phyloP scores from a whole-genome alignment of 2,329 filamentous ascomycete genomes.

The Blumeria graminis region DNA sequence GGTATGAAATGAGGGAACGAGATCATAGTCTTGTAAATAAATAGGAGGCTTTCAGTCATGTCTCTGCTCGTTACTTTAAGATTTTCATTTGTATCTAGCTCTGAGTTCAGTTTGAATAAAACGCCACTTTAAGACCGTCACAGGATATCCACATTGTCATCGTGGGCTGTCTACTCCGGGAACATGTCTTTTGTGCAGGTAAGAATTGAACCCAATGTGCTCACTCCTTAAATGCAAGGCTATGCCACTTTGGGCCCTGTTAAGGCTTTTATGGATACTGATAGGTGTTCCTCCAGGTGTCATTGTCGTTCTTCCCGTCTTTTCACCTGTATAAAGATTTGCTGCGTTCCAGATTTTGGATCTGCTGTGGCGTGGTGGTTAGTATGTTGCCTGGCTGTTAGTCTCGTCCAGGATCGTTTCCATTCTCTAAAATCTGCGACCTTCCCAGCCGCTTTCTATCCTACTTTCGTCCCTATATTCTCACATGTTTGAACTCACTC shows the following conservation, averaged over 20 bases:
- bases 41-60: too few species aligned
- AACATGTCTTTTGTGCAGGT: neutral
- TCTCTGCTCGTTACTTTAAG: too few species aligned
- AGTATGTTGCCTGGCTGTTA: neutral
- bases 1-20: too few species aligned
- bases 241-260: neutral
- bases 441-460: neutral
- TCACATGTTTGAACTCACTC: neutral
- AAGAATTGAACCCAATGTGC: slow-evolving; percentile 1
- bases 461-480: too few species aligned
- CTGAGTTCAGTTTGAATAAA: too few species aligned
- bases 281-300: neutral
- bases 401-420: neutral
- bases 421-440: neutral
- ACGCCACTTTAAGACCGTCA: too few species aligned
- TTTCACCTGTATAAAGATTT: neutral
- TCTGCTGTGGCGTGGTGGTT: neutral
- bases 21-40: too few species aligned
- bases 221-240: neutral
- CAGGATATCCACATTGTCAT: neutral
- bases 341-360: neutral
- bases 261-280: neutral
- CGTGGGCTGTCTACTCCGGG: neutral
- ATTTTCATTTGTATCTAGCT: too few species aligned
- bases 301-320: neutral